phyloP scores from a whole-genome alignment of 352 stramenopile species.

The Peronospora farinosa region DNA sequence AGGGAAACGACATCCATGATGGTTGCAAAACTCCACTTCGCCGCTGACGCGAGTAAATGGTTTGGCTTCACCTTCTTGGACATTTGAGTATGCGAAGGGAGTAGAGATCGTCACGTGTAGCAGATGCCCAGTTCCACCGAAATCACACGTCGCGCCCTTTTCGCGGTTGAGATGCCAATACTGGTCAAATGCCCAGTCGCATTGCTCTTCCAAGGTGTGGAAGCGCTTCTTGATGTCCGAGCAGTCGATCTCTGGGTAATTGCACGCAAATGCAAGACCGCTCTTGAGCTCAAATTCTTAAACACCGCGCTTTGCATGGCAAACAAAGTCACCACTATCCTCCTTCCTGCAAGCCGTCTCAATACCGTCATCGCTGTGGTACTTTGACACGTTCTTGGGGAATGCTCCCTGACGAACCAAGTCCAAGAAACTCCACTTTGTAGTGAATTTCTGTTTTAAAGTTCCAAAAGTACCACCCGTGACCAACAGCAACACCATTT shows the following conservation, averaged over 20 bases:
- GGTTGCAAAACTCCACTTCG: constrained; percentile 28
- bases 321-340: constrained; percentile 72
- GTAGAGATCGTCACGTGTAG: constrained; percentile 23
- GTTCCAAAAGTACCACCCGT: constrained; percentile 96
- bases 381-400: constrained; percentile 72
- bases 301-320: constrained; percentile 66
- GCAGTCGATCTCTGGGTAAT: constrained; percentile 52
- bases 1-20: constrained; percentile 23
- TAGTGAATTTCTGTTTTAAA: constrained; percentile 91
- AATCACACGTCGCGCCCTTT: constrained; percentile 75
- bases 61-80: constrained; percentile 13
- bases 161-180: constrained; percentile 72
- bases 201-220: constrained; percentile 57
- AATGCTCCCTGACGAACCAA: constrained; percentile 54
- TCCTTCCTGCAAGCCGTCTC: constrained; percentile 56
- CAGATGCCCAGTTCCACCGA: constrained; percentile 61
- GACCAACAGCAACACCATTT: constrained; percentile 84
- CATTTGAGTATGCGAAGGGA: constrained; percentile 3
- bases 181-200: constrained; percentile 68
- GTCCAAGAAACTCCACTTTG: constrained; percentile 87
- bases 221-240: constrained; percentile 44
- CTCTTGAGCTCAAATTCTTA: constrained; percentile 61
- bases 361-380: constrained; percentile 51
- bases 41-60: constrained; percentile 22
- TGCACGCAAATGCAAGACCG: constrained; percentile 60